Base-by-base conservation (phyloP, 2,329 filamentous ascomycete species). In the Nemania diffusa region DNA sequence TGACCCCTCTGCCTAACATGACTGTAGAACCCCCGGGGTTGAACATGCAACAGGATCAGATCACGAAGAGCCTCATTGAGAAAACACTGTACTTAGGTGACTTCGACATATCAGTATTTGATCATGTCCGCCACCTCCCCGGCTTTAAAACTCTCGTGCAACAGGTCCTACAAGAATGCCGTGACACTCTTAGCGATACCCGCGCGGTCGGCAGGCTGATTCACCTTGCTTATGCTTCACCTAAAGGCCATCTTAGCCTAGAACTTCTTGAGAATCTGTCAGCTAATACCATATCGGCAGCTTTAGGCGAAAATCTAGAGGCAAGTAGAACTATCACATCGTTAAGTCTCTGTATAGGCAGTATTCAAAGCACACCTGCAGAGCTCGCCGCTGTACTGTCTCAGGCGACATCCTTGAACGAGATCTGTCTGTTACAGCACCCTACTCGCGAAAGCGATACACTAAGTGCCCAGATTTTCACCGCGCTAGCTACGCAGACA, bases 301-400 rank as follows among this genome's bases (percentile, higher is more conserved):
- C 60, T 40, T 56, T 42, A 9, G 15, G 44, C 15, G 44, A 56
- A 8, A 42, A 26, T 42, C 32, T 42, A 42, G 55, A 44, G 7
- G 22, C 24, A 13, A 15, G 9, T n/a, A 24, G 24, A 44, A n/a
- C 34, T 11, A 29, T 52, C 15, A 70, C 42, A 29, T 67, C 69
- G n/a, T 26, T 71, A 34, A 72, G 70, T 29, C 42, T 71, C 24
- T 69, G 69, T 51, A 62, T 71, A 44, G 67, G 69, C 34, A 64
- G 42, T 22, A 52, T 72, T 34, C 42, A 40, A n/a, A 55, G 69
- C 51, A 62, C 64, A 44, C 66, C 67, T 15, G 59, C 67, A 32
- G 57, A 72, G 44, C 52, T 72, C 22, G 59, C 60, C 15, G 22
- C 52, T n/a, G 56, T 34, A 52, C 56, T 71, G 9, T 68, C 50